Conservation (phyloP, 2,329 filamentous ascomycete genomes). For the Aspergillus sp. region DNA sequence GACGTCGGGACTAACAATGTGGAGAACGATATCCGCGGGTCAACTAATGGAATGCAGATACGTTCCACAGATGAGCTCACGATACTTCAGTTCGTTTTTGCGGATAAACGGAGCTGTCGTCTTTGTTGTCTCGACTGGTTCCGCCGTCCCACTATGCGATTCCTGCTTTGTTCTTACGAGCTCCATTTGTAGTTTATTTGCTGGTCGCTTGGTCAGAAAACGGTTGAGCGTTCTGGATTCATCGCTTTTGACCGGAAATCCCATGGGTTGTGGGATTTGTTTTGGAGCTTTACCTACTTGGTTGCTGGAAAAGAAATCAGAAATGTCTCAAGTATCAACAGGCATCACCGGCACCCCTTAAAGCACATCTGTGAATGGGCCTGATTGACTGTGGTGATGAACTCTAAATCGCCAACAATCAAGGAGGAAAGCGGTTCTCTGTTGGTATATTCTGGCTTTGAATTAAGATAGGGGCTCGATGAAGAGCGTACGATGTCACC, state of each 20-base stretch:
- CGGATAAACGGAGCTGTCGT: not conserved
- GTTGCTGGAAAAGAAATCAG: not conserved
- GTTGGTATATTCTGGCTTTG: not conserved
- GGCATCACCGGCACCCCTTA: not conserved
- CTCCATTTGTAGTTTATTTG: not conserved
- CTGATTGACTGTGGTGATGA: not conserved
- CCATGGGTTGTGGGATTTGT: not conserved
- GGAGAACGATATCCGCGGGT: not conserved
- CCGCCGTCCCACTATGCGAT: not conserved
- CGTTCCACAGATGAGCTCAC: not conserved
- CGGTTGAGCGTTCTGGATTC: not conserved
- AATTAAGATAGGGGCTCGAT: not conserved
- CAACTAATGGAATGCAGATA: not conserved
- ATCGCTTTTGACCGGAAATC: not conserved
- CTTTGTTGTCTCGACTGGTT: not conserved
- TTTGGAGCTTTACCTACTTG: not conserved
- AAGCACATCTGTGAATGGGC: not conserved
- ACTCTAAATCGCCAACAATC: not conserved
- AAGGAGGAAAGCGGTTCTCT: not conserved
- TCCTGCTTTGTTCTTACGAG: not conserved
- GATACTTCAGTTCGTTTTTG: not conserved
- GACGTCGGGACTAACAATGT: not conserved
- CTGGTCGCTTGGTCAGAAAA: not conserved
- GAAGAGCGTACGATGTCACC: not conserved
- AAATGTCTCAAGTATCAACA: not conserved